A percentile compares a stretch with the other conserved stretches of the same genome.
Evolutionary conservation across 2,329 filamentous ascomycete species (phyloP).

Genomic region (Curvularia sp.): DNA sequence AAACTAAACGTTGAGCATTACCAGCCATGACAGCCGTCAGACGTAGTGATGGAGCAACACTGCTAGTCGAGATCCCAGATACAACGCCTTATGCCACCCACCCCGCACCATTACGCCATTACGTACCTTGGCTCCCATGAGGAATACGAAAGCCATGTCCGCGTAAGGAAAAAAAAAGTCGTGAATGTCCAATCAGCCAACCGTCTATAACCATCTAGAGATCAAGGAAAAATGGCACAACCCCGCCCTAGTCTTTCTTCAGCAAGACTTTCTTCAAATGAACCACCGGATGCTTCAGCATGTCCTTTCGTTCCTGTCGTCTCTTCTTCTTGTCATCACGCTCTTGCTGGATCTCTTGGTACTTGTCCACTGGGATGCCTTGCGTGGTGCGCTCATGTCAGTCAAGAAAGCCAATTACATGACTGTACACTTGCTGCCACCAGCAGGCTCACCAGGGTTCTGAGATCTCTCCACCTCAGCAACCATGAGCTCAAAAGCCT

Average conservation of each 20-base stretch:
- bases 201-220: slow-evolving; percentile 33
- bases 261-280: slow-evolving; percentile 4
- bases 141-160: not conserved
- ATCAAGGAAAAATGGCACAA: slow-evolving; percentile 7
- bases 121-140: slow-evolving; percentile 29
- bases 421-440: slow-evolving; percentile 78
- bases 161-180: slow-evolving; percentile 4
- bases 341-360: slow-evolving; percentile 3
- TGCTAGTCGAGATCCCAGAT: slow-evolving; percentile 10
- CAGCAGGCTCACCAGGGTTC: slow-evolving; percentile 83
- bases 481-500: slow-evolving; percentile 93
- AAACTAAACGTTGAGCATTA: slow-evolving; percentile 8
- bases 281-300: slow-evolving; percentile 5
- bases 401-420: slow-evolving; percentile 68
- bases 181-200: slow-evolving; percentile 9
- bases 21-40: slow-evolving; percentile 10
- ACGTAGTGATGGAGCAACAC: slow-evolving; percentile 8
- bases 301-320: slow-evolving; percentile 1
- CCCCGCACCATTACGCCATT: slow-evolving; percentile 31
- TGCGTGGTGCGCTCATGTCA: slow-evolving; percentile 23
- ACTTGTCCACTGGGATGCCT: slow-evolving; percentile 16
- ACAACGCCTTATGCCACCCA: slow-evolving; percentile 35
- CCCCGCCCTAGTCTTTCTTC: slow-evolving; percentile 5
- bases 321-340: slow-evolving; percentile 11
- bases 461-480: slow-evolving; percentile 93